phyloP scores from a whole-genome alignment of 768 basidiomycete genomes.

The Lactifluus pinguis region DNA sequence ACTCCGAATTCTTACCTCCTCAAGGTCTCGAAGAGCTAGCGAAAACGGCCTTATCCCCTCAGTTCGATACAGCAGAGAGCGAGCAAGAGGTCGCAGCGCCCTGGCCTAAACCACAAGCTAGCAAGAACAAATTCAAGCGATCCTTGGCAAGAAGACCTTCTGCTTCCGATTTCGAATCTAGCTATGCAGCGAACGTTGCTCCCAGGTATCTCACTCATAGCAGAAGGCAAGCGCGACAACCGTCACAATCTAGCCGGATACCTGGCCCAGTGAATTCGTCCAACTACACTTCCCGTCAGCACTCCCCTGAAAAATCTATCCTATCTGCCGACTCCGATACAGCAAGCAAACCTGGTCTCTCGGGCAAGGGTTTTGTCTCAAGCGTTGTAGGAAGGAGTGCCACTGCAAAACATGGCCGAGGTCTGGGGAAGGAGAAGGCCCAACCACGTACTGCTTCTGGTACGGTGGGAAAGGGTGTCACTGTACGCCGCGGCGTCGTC shows the following conservation, averaged over 20 bases:
- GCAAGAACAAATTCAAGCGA: conserved; percentile 44
- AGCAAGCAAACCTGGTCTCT: conserved; percentile 25
- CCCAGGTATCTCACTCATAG: conserved; percentile 57
- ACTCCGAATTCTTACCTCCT: conserved; percentile 67
- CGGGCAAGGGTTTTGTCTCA: conserved; percentile 27
- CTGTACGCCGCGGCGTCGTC: conserved; percentile 44
- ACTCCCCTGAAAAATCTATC: conserved; percentile 65
- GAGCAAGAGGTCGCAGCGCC: conserved; percentile 54
- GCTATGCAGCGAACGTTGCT: conserved; percentile 89
- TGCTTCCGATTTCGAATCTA: conserved; percentile 80
- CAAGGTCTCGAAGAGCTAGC: conserved; percentile 64
- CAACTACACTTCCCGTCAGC: conserved; percentile 49
- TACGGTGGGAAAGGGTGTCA: conserved; percentile 35
- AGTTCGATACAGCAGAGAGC: conserved; percentile 57
- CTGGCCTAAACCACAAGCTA: conserved; percentile 29
- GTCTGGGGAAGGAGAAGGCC: conserved; percentile 29
- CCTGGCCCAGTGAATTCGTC: conserved; percentile 44
- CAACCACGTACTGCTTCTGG: conserved; percentile 37
- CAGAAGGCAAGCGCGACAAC: conserved; percentile 34
- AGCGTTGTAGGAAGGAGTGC: conserved; percentile 30
- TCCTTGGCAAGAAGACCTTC: conserved; percentile 47
- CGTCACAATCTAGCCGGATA: conserved; percentile 35
- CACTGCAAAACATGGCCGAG: conserved; percentile 28
- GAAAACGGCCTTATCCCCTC: conserved; percentile 58
- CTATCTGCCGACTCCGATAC: conserved; percentile 22